A percentile compares a stretch with the other conserved stretches of the same genome.
Evolutionary conservation across 2,329 filamentous ascomycete genomes (phyloP).

Genomic region (Pyrenophora tritici-repentis): DNA sequence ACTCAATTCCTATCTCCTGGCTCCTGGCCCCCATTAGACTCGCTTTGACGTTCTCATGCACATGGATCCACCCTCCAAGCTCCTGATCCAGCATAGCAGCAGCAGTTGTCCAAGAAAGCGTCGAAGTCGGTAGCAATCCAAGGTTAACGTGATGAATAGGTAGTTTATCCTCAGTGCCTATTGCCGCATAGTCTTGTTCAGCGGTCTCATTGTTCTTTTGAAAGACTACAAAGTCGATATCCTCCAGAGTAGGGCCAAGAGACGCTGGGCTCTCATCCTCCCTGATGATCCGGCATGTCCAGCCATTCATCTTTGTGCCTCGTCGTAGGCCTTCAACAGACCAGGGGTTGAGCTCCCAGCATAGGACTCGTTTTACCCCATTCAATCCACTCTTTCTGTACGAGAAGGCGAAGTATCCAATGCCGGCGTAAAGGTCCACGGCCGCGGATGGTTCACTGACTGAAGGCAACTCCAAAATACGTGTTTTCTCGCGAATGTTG

Average conservation of each 20-base stretch:
- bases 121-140: conserved; percentile 61
- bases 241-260: background rate
- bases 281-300: conserved; percentile 29
- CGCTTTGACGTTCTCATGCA: conserved; percentile 63
- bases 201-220: conserved; percentile 49
- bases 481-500: conserved; percentile 85
- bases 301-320: conserved; percentile 50
- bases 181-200: background rate
- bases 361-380: conserved; percentile 71
- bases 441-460: conserved; percentile 36
- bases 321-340: conserved; percentile 52
- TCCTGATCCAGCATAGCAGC: conserved; percentile 53
- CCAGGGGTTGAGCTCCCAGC: conserved; percentile 82
- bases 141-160: conserved; percentile 63
- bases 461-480: conserved; percentile 62
- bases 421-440: conserved; percentile 88
- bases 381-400: conserved; percentile 65
- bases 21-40: conserved; percentile 29
- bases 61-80: conserved; percentile 62
- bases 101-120: conserved; percentile 56
- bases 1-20: conserved; percentile 48
- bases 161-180: conserved; percentile 17
- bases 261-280: background rate
- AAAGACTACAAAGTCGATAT: conserved; percentile 46
- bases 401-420: conserved; percentile 90